These are phyloP conservation scores for Cladosporium halotolerans DNA, from an alignment of 2,329 filamentous ascomycete species.

Conservation along the genomic window DNA sequence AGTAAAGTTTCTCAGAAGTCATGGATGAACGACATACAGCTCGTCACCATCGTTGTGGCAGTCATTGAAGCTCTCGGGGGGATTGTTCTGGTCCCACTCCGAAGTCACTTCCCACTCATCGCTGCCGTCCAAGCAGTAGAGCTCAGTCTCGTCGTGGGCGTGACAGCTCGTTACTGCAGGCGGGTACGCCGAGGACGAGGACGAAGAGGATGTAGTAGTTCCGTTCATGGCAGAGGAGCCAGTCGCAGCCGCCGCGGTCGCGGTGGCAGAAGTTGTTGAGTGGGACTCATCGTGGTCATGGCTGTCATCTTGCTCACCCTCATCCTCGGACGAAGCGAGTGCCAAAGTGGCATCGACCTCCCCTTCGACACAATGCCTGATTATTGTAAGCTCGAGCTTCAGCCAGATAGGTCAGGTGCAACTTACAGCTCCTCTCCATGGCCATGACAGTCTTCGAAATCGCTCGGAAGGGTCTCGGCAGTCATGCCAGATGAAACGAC, in stretches of 20 bases:
- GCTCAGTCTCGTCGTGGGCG: slow-evolving; percentile 1
- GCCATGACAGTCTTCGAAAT: slow-evolving; percentile 2
- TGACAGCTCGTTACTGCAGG: slow-evolving; percentile 6
- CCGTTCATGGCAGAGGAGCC: not conserved
- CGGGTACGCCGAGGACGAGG: not conserved
- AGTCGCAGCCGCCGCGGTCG: not conserved
- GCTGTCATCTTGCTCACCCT: not conserved
- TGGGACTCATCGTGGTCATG: slow-evolving; percentile 1
- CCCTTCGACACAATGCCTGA: slow-evolving; percentile 3
- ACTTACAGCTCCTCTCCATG: slow-evolving; percentile 6
- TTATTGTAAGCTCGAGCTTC: not conserved
- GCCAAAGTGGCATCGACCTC: not conserved
- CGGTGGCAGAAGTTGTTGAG: not conserved
- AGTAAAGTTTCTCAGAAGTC: not conserved
- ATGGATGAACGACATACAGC: not conserved
- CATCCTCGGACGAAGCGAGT: not conserved
- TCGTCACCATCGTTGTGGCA: slow-evolving; percentile 3
- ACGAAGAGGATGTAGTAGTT: not conserved
- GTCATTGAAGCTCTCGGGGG: not conserved
- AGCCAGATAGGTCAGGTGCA: too few species aligned
- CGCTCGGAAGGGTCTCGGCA: not conserved
- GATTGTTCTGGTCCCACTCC: not conserved
- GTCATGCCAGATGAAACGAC: not conserved
- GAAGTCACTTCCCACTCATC: slow-evolving; percentile 7
- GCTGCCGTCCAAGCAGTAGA: slow-evolving; percentile 3